Evolutionary conservation across 192 early-diverging fungal species (phyloP).

Genomic region (Mortierella antarctica): DNA sequence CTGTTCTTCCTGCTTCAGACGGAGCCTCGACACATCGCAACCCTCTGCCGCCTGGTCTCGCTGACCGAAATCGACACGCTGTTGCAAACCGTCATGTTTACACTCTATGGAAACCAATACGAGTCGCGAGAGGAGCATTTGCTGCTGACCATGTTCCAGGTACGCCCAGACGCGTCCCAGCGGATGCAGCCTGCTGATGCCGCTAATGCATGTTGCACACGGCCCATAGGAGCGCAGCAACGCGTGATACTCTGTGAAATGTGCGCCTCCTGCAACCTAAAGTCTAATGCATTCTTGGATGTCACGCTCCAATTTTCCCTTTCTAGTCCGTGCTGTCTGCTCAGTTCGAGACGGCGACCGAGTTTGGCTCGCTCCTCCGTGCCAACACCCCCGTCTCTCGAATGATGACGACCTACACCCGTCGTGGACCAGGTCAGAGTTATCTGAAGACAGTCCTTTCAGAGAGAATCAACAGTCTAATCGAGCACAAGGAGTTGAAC

Average conservation of each 20-base stretch:
- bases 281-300: not conserved
- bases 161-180: constrained; percentile 18
- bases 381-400: constrained; percentile 97
- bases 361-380: constrained; percentile 88
- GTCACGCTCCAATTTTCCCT: not conserved
- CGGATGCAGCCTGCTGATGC: too few species aligned
- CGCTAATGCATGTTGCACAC: too few species aligned
- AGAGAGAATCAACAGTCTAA: constrained; percentile 81
- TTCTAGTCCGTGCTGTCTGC: constrained; percentile 81
- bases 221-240: too few species aligned
- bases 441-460: constrained; percentile 91
- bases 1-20: constrained; percentile 93
- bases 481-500: constrained; percentile 85
- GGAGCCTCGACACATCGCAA: constrained; percentile 92
- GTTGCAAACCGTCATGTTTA: constrained; percentile 96
- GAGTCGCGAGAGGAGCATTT: constrained; percentile 96
- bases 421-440: constrained; percentile 91
- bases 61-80: constrained; percentile 93
- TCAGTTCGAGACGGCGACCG: constrained; percentile 93
- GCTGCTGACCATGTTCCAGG: constrained; percentile 95
- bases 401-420: constrained; percentile 98
- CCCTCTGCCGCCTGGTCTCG: constrained; percentile 83
- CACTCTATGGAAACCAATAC: constrained; percentile 96
- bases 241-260: too few species aligned
- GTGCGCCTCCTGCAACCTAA: not conserved